Conservation (phyloP, 2,329 filamentous ascomycete genomes). For the Beauveria varroae region DNA sequence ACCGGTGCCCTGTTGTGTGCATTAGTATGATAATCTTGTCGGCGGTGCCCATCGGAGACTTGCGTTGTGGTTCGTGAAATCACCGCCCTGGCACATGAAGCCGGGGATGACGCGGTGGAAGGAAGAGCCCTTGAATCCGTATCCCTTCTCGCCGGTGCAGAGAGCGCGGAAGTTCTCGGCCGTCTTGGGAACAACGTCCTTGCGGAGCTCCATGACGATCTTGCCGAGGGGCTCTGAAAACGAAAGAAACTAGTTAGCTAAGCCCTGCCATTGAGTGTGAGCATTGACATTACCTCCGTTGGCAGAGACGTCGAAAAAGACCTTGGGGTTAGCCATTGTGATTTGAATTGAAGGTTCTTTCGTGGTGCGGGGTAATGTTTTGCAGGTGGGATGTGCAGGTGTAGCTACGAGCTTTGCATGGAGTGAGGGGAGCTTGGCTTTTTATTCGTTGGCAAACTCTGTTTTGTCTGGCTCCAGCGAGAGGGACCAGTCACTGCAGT, state of each 20-base stretch:
- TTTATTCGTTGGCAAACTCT: slow-evolving; percentile 2
- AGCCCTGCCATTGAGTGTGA: neutral
- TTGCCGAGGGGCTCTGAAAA: slow-evolving; percentile 10
- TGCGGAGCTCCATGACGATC: slow-evolving; percentile 10
- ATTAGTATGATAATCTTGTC: neutral
- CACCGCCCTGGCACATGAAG: slow-evolving; percentile 14
- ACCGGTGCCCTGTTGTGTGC: slow-evolving; percentile 14
- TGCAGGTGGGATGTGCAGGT: neutral
- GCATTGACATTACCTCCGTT: slow-evolving; percentile 6
- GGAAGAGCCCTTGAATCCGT: slow-evolving; percentile 6
- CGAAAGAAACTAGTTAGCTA: neutral
- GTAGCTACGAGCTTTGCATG: neutral
- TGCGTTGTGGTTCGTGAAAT: slow-evolving; percentile 12
- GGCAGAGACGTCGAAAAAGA: slow-evolving; percentile 15
- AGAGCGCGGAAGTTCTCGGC: slow-evolving; percentile 14
- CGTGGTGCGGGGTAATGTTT: neutral
- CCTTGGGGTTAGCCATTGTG: slow-evolving; percentile 12
- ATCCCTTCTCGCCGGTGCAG: slow-evolving; percentile 13
- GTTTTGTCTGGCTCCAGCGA: neutral
- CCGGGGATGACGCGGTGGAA: slow-evolving; percentile 13
- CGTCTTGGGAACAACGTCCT: slow-evolving; percentile 11
- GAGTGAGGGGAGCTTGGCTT: neutral
- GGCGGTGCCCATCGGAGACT: neutral
- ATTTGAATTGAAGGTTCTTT: neutral
- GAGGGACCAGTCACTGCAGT: neutral